Conservation (phyloP, 2,329 filamentous ascomycete genomes). For the Sporothrix mexicana region DNA sequence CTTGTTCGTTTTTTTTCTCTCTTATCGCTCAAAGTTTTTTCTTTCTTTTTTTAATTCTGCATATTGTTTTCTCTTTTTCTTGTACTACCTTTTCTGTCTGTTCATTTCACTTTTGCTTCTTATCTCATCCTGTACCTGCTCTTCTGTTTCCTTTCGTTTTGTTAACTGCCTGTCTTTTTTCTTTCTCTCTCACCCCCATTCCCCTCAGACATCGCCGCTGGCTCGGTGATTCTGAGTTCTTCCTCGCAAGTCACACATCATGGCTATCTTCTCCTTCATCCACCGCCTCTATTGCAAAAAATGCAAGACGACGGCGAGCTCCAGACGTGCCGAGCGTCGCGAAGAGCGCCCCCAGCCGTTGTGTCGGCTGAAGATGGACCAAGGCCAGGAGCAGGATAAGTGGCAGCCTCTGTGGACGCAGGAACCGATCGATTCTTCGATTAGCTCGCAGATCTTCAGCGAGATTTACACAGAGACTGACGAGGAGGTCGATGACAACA, state of each 20-base stretch:
- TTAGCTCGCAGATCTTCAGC: too few species aligned
- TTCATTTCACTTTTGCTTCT: not conserved
- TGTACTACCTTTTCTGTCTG: not conserved
- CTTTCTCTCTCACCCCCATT: not conserved
- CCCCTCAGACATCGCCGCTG: slow-evolving; percentile 15
- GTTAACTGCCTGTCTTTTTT: not conserved
- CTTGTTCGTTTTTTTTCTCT: not conserved
- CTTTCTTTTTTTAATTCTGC: not conserved
- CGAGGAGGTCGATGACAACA: not conserved
- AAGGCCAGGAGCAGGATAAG: not conserved
- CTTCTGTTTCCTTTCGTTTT: not conserved
- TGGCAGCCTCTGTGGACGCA: not conserved
- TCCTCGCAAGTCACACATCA: not conserved
- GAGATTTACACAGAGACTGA: not conserved
- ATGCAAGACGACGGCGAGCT: not conserved
- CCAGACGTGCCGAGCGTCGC: not conserved
- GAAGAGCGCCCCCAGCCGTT: not conserved
- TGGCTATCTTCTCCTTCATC: slow-evolving; percentile 23
- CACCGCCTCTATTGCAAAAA: slow-evolving; percentile 18
- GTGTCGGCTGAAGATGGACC: not conserved
- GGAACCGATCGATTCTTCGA: not conserved
- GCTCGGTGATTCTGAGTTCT: slow-evolving; percentile 1
- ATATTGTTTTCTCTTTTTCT: not conserved
- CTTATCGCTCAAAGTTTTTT: not conserved
- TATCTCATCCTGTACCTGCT: not conserved